Percentiles rank a stretch among this genome's conserved stretches.
phyloP scores from a whole-genome alignment of 2,329 filamentous ascomycete genomes.

The Colletotrichum melonis region DNA sequence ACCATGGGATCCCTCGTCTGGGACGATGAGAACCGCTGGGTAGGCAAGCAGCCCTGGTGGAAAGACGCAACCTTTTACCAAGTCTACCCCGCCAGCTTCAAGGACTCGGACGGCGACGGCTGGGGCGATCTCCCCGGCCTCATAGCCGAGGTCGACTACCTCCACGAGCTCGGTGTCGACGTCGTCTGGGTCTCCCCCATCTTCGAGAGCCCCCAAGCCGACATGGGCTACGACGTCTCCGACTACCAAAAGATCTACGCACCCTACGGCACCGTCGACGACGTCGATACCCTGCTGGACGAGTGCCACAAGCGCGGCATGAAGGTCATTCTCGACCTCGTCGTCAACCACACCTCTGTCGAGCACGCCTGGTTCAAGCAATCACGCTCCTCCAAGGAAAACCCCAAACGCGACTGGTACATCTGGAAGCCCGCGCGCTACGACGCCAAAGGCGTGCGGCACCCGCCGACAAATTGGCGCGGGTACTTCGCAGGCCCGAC shows the following conservation, averaged over 20 bases:
- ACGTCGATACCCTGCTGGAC: conserved; percentile 73
- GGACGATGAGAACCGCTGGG: conserved; percentile 44
- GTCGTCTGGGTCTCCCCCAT: conserved; percentile 69
- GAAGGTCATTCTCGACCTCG: conserved; percentile 77
- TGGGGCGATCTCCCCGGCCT: conserved; percentile 75
- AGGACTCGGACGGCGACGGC: conserved; percentile 69
- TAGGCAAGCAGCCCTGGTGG: conserved; percentile 55
- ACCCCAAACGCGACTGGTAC: conserved; percentile 70
- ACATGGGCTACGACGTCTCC: conserved; percentile 81
- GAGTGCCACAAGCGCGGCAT: conserved; percentile 70
- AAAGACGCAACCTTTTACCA: conserved; percentile 61
- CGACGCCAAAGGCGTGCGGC: conserved; percentile 61
- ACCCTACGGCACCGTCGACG: conserved; percentile 73
- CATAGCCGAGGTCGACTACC: conserved; percentile 72
- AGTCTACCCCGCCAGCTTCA: conserved; percentile 70
- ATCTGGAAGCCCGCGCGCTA: conserved; percentile 72
- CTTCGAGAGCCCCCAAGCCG: conserved; percentile 68
- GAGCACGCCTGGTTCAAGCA: conserved; percentile 70
- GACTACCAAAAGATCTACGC: conserved; percentile 76
- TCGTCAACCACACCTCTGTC: conserved; percentile 75
- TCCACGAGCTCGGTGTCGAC: conserved; percentile 70
- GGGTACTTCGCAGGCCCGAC: conserved; percentile 59
- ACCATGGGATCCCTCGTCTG: conserved; percentile 48
- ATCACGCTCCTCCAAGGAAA: conserved; percentile 60
- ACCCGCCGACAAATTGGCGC: conserved; percentile 70